Evolutionary conservation across 202 grass and related monocot species (phyloP), one percentile per base, ranked within the genome.

Genomic region (Setaria viridis): DNA sequence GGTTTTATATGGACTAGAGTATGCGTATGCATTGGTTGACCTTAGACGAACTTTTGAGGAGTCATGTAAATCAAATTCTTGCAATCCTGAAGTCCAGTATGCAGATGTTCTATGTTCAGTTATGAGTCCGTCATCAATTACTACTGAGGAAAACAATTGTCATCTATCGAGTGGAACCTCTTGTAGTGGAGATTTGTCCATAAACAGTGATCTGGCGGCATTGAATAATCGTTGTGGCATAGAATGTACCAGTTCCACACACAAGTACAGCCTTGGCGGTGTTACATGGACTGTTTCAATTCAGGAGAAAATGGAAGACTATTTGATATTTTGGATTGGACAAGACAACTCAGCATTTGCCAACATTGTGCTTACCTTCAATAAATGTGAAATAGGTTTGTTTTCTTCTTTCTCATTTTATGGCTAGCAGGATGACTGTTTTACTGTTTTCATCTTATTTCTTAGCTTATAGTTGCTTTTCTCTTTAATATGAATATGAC

Each of bases 1-100:
- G 92, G 88, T 96, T 74, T 84, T 99, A 78, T 99, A 94, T 85
- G 97, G 92, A 50, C 76, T 99, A 76, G 93, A 99, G 84, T 99
- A 91, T 76, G 88, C 88, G 42, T 84, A 94, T 88, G 90, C 91
- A 43, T 53, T 99, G 84, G 62, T 68, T 74, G 81, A 94, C 78
- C 86, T 99, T 55, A 92, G 86, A 93, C 67, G 5, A 81, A 51
- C 55, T 46, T 33, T 92, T 45, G 15, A 56, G 15, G 85, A 90
- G 70, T 88, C 82, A 70, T 87, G 62, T 42, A 62, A 76, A 73
- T 91, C 85, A 77, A 50, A 74, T 62, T 73, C 71, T 75, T 5
- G 33, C 49, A 86, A 82, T 76, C 54, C 72, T 88, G 62, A 80
- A 62, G 62, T 99, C 20, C 81, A 83, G 48, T 96, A 86, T 91